Evolutionary conservation across 1,284 basidiomycete genomes (phyloP).

Genomic region (Cryptococcus sp.): DNA sequence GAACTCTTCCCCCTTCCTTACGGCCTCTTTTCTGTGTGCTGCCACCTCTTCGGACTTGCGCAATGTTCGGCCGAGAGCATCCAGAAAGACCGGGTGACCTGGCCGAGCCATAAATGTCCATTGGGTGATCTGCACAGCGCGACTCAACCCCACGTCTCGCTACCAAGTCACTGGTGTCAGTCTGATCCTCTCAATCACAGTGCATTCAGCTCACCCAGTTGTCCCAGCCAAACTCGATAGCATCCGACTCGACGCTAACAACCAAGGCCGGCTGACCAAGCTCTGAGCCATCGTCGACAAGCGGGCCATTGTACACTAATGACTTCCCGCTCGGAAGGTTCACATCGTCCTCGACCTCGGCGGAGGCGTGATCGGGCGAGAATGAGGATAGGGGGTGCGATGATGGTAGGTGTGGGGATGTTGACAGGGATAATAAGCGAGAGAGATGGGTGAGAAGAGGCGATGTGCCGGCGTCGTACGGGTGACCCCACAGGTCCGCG

Average conservation of each 20-base stretch:
- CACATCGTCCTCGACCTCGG: conserved; percentile 2
- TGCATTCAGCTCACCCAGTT: conserved; percentile 27
- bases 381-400: conserved; percentile 20
- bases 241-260: conserved; percentile 40
- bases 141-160: conserved; percentile 32
- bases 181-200: not conserved
- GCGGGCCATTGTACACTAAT: conserved; percentile 23
- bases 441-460: conserved; percentile 34
- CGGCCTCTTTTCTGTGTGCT: conserved; percentile 18
- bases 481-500: conserved; percentile 39
- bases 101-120: conserved; percentile 47
- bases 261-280: conserved; percentile 34
- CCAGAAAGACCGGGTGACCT: conserved; percentile 45
- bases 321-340: conserved; percentile 14
- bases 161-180: not conserved
- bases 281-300: conserved; percentile 37
- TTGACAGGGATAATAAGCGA: conserved; percentile 29
- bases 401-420: conserved; percentile 23
- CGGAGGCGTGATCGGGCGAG: conserved; percentile 6
- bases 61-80: conserved; percentile 35
- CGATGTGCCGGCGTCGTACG: conserved; percentile 33
- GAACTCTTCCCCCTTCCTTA: conserved; percentile 23
- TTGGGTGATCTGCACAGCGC: conserved; percentile 45
- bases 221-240: conserved; percentile 41
- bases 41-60: conserved; percentile 33